A percentile compares a stretch with the other conserved stretches of the same genome.
Evolutionary conservation across 345 rosid species (phyloP).

Genomic region (Toxicodendron radicans): DNA sequence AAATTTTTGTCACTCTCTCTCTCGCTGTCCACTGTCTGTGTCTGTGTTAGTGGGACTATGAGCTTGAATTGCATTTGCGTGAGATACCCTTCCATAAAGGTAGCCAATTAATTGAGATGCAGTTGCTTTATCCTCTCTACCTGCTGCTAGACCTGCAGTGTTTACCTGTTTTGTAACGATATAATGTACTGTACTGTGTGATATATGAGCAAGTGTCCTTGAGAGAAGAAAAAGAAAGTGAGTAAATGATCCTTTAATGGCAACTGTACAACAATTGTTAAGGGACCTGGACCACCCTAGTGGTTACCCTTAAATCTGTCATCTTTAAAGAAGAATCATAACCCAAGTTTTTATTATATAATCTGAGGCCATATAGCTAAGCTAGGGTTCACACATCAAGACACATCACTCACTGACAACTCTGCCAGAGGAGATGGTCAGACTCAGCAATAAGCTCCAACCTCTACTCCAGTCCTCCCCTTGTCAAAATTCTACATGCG

Average conservation of each 20-base stretch:
- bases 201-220: background rate
- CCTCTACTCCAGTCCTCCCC: background rate
- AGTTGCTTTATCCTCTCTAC: conserved; percentile 2
- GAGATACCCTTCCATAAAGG: conserved; percentile 13
- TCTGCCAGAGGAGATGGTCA: background rate
- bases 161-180: conserved; percentile 18
- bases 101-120: background rate
- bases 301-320: background rate
- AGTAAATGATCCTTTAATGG: conserved; percentile 11
- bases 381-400: conserved; percentile 16
- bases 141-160: background rate
- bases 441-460: background rate
- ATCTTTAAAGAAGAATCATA: background rate
- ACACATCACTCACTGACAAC: background rate
- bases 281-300: conserved; percentile 14
- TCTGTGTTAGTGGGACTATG: background rate
- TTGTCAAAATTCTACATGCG: background rate
- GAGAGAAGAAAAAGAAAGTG: background rate
- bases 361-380: background rate
- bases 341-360: background rate
- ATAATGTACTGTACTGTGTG: conserved; percentile 9
- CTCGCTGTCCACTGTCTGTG: background rate
- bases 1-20: background rate
- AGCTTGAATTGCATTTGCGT: background rate
- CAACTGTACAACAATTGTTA: background rate